A percentile compares a stretch with the other conserved stretches of the same genome.
These are phyloP conservation scores for Glycine tomentella DNA, from an alignment of 306 rosid genomes.

Conservation along the genomic window DNA sequence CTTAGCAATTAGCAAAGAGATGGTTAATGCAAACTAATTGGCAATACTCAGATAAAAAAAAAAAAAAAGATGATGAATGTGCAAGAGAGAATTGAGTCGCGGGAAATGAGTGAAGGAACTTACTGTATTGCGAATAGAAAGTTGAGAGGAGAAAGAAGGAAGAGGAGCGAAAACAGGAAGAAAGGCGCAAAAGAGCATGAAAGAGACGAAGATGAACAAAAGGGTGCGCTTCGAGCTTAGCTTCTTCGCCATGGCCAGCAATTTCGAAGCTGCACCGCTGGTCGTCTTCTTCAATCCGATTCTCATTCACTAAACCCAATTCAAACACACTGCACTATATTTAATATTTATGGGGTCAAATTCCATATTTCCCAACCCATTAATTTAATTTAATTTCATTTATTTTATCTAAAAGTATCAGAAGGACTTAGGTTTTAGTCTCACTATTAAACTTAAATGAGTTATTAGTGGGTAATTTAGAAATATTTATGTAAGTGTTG, in stretches of 20 bases:
- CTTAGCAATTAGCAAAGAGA: not conserved
- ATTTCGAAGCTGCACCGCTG: constrained; percentile 46
- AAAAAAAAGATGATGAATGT: not conserved
- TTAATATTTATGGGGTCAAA: no score
- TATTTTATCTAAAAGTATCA: no score
- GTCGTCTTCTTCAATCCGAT: constrained; percentile 25
- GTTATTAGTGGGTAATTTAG: no score
- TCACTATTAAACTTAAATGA: no score
- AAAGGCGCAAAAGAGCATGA: constrained; percentile 51
- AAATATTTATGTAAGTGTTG: no score
- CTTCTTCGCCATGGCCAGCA: constrained; percentile 66
- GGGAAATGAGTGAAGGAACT: constrained; percentile 26
- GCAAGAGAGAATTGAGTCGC: not conserved
- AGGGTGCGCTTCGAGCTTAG: constrained; percentile 49
- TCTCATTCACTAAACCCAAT: constrained; percentile 12
- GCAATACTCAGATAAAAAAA: constrained; percentile 8
- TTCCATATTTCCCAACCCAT: no score
- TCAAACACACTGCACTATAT: not conserved
- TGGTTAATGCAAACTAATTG: constrained; percentile 20
- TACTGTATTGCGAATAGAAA: constrained; percentile 50
- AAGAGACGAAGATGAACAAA: constrained; percentile 58
- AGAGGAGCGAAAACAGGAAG: constrained; percentile 70
- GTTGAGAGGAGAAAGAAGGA: constrained; percentile 59
- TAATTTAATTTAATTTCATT: no score
- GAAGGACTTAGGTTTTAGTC: no score